Conservation (phyloP, 1,284 basidiomycete genomes). For the Dichomitus squalens region DNA sequence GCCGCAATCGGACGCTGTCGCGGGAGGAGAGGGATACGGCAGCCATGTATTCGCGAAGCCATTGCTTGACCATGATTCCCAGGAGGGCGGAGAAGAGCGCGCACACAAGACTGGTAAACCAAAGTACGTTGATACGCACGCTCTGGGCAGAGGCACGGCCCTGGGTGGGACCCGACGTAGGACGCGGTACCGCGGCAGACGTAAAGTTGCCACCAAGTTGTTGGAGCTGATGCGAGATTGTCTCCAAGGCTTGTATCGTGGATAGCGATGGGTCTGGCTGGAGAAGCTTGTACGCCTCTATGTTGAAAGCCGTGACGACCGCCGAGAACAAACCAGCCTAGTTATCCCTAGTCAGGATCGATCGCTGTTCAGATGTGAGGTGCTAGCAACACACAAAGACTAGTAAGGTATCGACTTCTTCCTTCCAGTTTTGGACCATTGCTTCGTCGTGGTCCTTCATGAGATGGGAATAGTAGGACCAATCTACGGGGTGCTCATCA, state of each 20-base stretch:
- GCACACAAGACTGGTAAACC: conserved; percentile 27
- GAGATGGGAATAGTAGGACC: conserved; percentile 13
- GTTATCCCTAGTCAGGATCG: background rate
- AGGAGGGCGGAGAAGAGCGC: conserved; percentile 25
- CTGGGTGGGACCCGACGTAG: background rate
- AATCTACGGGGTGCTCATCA: conserved; percentile 1
- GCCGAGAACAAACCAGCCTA: conserved; percentile 30
- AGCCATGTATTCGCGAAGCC: conserved; percentile 24
- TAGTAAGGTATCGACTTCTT: conserved; percentile 24
- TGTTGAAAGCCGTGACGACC: conserved; percentile 27
- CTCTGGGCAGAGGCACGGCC: background rate
- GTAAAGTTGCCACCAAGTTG: background rate
- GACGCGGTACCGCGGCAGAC: too few relatives aligned
- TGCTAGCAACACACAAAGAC: conserved; percentile 19
- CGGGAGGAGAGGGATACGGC: conserved; percentile 17
- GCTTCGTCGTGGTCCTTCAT: conserved; percentile 21
- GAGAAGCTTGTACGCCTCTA: conserved; percentile 26
- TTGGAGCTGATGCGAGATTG: conserved; percentile 20
- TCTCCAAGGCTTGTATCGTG: conserved; percentile 11
- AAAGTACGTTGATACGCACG: conserved; percentile 21
- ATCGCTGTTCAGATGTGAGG: background rate
- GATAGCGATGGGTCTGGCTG: conserved; percentile 17
- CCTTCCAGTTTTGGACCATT: conserved; percentile 24
- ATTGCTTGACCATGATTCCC: conserved; percentile 27
- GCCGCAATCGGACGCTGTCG: conserved; percentile 24